These are phyloP conservation scores for Vitis rupestris DNA, from an alignment of 164 flowering plant genomes.

Conservation along the genomic window DNA sequence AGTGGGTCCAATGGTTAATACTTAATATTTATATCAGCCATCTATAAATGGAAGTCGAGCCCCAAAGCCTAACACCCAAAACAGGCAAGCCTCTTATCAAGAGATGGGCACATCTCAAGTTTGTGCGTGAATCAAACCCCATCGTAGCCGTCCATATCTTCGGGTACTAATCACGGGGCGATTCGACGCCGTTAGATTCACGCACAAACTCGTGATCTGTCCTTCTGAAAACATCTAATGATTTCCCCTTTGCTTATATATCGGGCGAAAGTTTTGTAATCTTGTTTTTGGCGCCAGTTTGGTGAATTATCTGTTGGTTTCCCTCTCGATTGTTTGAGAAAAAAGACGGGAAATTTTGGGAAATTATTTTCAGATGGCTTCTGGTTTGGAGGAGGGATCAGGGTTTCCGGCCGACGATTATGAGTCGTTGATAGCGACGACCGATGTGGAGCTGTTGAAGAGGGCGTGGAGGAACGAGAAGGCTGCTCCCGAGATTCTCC, in stretches of 20 bases:
- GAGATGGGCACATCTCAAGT: conserved; percentile 11
- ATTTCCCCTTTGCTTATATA: too few species aligned
- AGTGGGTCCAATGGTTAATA: too few species aligned
- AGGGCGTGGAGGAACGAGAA: conserved; percentile 88
- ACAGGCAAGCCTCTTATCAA: too few species aligned
- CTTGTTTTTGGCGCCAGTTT: conserved; percentile 8
- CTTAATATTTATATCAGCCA: too few species aligned
- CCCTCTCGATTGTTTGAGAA: neutral
- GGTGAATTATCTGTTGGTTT: neutral
- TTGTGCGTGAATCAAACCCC: conserved; percentile 20
- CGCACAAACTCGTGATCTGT: conserved; percentile 24
- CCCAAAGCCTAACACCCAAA: too few species aligned
- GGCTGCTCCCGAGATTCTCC: conserved; percentile 84
- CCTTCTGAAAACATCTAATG: neutral
- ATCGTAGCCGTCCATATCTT: conserved; percentile 13
- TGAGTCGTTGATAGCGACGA: conserved; percentile 51
- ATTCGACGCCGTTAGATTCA: conserved; percentile 17
- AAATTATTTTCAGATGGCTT: conserved; percentile 26
- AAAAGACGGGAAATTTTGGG: neutral
- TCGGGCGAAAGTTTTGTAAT: too few species aligned
- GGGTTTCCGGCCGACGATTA: conserved; percentile 41
- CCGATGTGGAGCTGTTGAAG: conserved; percentile 78
- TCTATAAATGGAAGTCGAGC: too few species aligned
- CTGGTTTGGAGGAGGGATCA: conserved; percentile 33
- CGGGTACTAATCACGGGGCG: too few species aligned